phyloP scores from a whole-genome alignment of 805 yeast genomes.

The Millerago galiae region DNA sequence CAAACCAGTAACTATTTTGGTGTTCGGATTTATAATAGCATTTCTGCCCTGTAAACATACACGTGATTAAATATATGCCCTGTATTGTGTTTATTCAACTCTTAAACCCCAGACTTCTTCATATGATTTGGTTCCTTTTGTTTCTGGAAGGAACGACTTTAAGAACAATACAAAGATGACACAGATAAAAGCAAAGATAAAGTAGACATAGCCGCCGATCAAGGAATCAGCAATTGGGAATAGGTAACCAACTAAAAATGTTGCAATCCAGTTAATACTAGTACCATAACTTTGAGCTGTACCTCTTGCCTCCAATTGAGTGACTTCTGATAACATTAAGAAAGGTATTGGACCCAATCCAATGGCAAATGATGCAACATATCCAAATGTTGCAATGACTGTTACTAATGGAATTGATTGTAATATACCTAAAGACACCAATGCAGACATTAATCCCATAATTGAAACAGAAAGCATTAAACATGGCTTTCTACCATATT shows the following conservation, averaged over 20 bases:
- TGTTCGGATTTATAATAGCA: too few species aligned
- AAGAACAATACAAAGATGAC: slow-evolving; percentile 43
- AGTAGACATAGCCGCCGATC: slow-evolving; percentile 76
- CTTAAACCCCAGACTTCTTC: slow-evolving; percentile 58
- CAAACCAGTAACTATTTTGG: too few species aligned
- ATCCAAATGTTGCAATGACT: slow-evolving; percentile 58
- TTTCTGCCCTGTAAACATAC: background rate
- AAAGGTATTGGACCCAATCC: slow-evolving; percentile 98
- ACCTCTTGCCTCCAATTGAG: slow-evolving; percentile 72
- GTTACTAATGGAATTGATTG: slow-evolving; percentile 40
- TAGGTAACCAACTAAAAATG: slow-evolving; percentile 70
- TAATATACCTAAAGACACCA: slow-evolving; percentile 63
- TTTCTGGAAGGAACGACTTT: slow-evolving; percentile 56
- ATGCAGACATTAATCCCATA: slow-evolving; percentile 60
- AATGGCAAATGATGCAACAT: slow-evolving; percentile 80
- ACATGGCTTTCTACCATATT: slow-evolving; percentile 67
- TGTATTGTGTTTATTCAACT: slow-evolving; percentile 12
- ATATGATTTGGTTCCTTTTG: slow-evolving; percentile 57
- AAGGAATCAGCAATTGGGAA: slow-evolving; percentile 67
- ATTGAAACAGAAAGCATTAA: slow-evolving; percentile 56
- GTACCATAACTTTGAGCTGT: slow-evolving; percentile 93
- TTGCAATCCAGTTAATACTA: slow-evolving; percentile 84
- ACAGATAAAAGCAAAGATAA: slow-evolving; percentile 60
- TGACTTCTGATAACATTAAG: slow-evolving; percentile 79
- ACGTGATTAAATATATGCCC: background rate